Evolutionary conservation across 306 rosid genomes (phyloP).

Genomic region (Trifolium pratense): DNA sequence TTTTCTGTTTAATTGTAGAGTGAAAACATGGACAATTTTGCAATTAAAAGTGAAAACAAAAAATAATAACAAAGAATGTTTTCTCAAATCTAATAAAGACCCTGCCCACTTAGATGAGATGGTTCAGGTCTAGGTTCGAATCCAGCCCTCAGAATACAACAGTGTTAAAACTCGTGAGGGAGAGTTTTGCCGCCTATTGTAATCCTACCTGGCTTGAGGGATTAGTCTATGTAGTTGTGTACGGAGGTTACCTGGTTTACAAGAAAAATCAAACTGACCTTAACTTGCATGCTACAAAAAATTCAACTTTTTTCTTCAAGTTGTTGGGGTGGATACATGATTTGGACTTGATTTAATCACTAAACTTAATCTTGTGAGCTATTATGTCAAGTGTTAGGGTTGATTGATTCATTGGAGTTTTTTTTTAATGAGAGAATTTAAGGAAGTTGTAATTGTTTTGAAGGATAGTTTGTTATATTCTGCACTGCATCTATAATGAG

Average conservation of each 20-base stretch:
- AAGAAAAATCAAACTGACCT: background rate
- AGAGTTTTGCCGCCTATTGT: background rate
- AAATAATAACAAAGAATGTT: background rate
- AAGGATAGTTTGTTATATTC: slow-evolving; percentile 15
- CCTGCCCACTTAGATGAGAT: background rate
- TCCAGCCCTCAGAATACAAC: background rate
- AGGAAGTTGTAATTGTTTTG: slow-evolving; percentile 41
- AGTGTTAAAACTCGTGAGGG: background rate
- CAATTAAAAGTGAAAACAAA: background rate
- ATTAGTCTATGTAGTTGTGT: background rate
- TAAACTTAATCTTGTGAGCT: slow-evolving; percentile 12
- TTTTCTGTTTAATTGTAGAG: background rate
- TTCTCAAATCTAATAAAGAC: background rate
- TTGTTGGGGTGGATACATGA: slow-evolving; percentile 23
- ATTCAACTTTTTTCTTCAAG: slow-evolving; percentile 4
- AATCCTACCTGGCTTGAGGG: background rate
- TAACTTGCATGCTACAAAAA: slow-evolving; percentile 34
- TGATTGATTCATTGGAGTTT: slow-evolving; percentile 10
- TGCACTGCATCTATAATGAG: slow-evolving; percentile 28
- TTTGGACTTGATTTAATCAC: slow-evolving; percentile 26
- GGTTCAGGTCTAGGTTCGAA: background rate
- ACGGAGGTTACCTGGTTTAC: background rate
- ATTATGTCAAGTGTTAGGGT: slow-evolving; percentile 12
- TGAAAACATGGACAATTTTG: background rate
- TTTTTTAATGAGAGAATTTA: slow-evolving; percentile 26